Evolutionary conservation across 2,329 filamentous ascomycete species (phyloP), one percentile per base, ranked within the genome.

Genomic region (Dactylellina cionopaga): DNA sequence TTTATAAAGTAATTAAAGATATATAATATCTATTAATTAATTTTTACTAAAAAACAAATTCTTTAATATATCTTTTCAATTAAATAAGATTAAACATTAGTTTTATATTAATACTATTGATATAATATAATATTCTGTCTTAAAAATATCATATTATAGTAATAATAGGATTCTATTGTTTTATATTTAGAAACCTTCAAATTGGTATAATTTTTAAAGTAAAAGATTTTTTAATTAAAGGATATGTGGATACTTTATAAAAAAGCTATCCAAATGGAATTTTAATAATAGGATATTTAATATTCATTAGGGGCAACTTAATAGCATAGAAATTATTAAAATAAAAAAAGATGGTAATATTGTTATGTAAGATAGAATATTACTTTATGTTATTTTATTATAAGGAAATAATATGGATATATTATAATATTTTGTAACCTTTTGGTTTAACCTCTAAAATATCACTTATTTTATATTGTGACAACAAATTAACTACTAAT

Each of bases 391-490:
- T 41, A 7, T 41, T 6, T 7, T n/a, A n/a, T 7, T 5, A 5
- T n/a, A 41, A 41, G 13, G 19, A 41, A 41, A 41, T 41, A n/a
- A 6, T 41, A 41, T 41, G 13, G 37, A 41, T 7, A 41, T n/a
- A n/a, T n/a, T n/a, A n/a, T n/a, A 41, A 41, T 41, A 41, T 41
- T 41, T 41, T 41, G 19, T 41, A n/a, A n/a, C n/a, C n/a, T n/a
- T n/a, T n/a, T n/a, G n/a, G n/a, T n/a, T n/a, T n/a, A n/a, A n/a
- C n/a, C n/a, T n/a, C n/a, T n/a, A n/a, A n/a, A n/a, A n/a, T n/a
- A n/a, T n/a, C n/a, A n/a, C n/a, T n/a, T n/a, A n/a, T n/a, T n/a
- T n/a, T n/a, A n/a, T n/a, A n/a, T n/a, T n/a, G n/a, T n/a, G n/a
- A n/a, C n/a, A n/a, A n/a, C n/a, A n/a, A n/a, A n/a, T n/a, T n/a